These are phyloP conservation scores for Naganishia friedmannii DNA, from an alignment of 768 basidiomycete genomes.

Conservation along the genomic window DNA sequence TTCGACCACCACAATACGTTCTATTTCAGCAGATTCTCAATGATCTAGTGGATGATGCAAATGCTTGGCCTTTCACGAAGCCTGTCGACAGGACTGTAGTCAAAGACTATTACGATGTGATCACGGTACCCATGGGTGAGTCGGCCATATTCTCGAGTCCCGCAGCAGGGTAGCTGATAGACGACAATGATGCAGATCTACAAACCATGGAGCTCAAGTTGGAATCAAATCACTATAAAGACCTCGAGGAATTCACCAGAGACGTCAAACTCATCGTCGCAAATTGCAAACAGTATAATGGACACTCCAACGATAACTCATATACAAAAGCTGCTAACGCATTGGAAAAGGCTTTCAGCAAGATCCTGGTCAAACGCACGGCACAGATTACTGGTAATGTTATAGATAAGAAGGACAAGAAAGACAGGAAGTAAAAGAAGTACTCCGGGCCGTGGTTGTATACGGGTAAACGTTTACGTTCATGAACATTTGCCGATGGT, in stretches of 20 bases:
- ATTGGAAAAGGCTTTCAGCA: constrained; percentile 69
- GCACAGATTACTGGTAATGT: constrained; percentile 27
- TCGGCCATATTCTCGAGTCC: constrained; percentile 24
- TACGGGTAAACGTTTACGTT: too few species aligned
- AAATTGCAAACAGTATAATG: constrained; percentile 86
- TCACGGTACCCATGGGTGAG: constrained; percentile 89
- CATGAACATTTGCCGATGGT: too few species aligned
- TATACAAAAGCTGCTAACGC: constrained; percentile 82
- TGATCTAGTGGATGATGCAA: constrained; percentile 71
- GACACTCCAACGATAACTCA: constrained; percentile 61
- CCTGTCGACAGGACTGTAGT: constrained; percentile 80
- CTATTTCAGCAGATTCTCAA: constrained; percentile 75
- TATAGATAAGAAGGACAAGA: constrained; percentile 24
- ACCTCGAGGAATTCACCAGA: constrained; percentile 68
- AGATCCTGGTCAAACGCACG: constrained; percentile 50
- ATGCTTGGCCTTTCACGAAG: constrained; percentile 79
- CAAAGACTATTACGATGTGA: constrained; percentile 81
- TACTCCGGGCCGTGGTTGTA: neutral
- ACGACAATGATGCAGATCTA: constrained; percentile 62
- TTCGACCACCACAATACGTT: constrained; percentile 59
- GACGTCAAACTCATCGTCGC: constrained; percentile 83
- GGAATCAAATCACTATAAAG: constrained; percentile 76
- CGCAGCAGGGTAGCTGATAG: too few species aligned
- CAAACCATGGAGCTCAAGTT: constrained; percentile 83
- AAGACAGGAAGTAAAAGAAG: constrained; percentile 12